Base-by-base conservation (phyloP, 345 rosid genomes). In the Murraya koenigii region DNA sequence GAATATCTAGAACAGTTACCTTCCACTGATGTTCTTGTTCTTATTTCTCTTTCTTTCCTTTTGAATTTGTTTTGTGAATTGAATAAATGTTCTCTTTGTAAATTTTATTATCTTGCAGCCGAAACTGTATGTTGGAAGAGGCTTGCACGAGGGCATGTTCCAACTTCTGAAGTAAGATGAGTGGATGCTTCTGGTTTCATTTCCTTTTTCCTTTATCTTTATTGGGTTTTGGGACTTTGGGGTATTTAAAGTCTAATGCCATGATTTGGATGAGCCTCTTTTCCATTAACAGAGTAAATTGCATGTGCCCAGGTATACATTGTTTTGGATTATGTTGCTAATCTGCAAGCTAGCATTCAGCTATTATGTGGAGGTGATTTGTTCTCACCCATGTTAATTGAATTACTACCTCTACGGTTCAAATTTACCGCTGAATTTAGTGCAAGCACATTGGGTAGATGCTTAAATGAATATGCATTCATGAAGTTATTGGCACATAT, bases 341-440 rank as follows among this genome's bases (percentile, higher is more conserved):
- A 89, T 94, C 44, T 81, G 97, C 95, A 96, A 96, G 89, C 89
- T 96, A 69, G 97, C 97, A 56, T 94, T 96, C 88, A 96, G 99
- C 93, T 96, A 91, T 84, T 96, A 92, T 80, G 94, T 96, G 83
- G 98, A 96, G 99, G 98, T 94, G 79, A 75, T 58, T 77, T 80
- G 66, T 72, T 59, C 66, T 83, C 56, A 33, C 65, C 33, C 65
- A 54, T 65, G 26, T 71, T 79, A 56, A 76, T 63, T 81, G 64
- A 62, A 60, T 73, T 38, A 6, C 55, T 54, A 61, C 19, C 17
- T 19, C 19, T 63, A n/a, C 23, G 62, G 62, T 52, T 23, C 4
- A 44, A 73, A 67, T 77, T 38, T 71, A 28, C 39, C 44, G 28
- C 47, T 38, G 23, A 30, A 61, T 26, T 38, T 59, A 67, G 30